Evolutionary conservation across 1,284 basidiomycete genomes (phyloP).

Genomic region (Malassezia brasiliensis): DNA sequence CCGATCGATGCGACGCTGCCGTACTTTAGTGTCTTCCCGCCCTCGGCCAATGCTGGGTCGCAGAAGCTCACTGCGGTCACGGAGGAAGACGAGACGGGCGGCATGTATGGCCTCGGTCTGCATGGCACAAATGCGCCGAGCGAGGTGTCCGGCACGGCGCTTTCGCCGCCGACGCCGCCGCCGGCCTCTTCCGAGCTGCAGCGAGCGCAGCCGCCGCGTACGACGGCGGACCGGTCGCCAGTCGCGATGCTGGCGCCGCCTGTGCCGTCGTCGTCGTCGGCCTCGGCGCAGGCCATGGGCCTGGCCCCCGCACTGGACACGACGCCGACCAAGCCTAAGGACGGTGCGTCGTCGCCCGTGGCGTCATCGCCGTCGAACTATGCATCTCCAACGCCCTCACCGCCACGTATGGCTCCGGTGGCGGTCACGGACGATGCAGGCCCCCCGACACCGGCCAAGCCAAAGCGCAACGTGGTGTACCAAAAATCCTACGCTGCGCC

Average conservation of each 20-base stretch:
- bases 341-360: not conserved
- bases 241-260: not conserved
- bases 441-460: not conserved
- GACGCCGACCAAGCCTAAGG: not conserved
- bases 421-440: not conserved
- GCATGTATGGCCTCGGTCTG: not conserved
- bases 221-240: not conserved
- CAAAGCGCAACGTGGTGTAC: not conserved
- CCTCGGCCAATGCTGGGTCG: not conserved
- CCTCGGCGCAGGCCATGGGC: not conserved
- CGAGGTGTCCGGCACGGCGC: not conserved
- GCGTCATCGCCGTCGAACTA: not conserved
- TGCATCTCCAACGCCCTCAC: not conserved
- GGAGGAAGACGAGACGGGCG: not conserved
- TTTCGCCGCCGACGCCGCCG: not conserved
- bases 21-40: conserved; percentile 1
- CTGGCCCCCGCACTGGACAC: not conserved
- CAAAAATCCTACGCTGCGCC: not conserved
- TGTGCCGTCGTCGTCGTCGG: not conserved
- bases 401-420: not conserved
- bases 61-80: not conserved
- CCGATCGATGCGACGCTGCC: conserved; percentile 1
- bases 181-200: not conserved
- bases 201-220: not conserved
- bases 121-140: not conserved